Percentiles rank a stretch among this genome's conserved stretches.
Evolutionary conservation across 768 basidiomycete genomes (phyloP).

Genomic region (Filobasidium floriforme): DNA sequence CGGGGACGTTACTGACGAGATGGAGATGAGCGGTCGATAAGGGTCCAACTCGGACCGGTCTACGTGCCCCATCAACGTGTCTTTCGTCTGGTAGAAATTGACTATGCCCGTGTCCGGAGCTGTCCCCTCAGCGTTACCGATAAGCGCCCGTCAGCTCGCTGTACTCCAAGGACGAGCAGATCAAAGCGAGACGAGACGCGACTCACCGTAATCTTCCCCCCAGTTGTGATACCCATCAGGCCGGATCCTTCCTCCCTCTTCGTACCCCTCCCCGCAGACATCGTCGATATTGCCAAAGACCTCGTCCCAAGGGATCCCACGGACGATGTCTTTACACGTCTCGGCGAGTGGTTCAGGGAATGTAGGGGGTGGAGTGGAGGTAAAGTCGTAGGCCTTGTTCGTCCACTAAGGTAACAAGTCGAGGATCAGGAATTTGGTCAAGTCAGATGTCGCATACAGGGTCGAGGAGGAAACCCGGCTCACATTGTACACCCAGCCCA

Average conservation of each 20-base stretch:
- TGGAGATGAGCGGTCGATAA: constrained; percentile 82
- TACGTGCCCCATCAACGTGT: constrained; percentile 95
- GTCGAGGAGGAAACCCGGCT: constrained; percentile 15
- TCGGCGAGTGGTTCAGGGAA: constrained; percentile 56
- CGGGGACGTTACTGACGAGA: constrained; percentile 59
- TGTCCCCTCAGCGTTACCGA: constrained; percentile 39
- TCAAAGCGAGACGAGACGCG: neutral
- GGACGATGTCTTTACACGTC: constrained; percentile 60
- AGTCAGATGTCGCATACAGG: neutral
- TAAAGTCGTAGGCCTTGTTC: constrained; percentile 87
- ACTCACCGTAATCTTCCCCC: constrained; percentile 67
- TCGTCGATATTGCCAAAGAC: constrained; percentile 48
- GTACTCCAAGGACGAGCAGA: no score
- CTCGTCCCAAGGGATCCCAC: constrained; percentile 59
- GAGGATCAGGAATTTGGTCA: neutral
- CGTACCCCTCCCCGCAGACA: constrained; percentile 38
- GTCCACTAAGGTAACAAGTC: constrained; percentile 63
- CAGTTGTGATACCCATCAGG: constrained; percentile 63
- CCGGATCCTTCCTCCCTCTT: constrained; percentile 24
- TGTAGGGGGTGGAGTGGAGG: constrained; percentile 50
- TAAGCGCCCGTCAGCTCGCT: no score
- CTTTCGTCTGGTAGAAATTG: constrained; percentile 86
- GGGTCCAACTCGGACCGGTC: constrained; percentile 91
- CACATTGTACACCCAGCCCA: constrained; percentile 80
- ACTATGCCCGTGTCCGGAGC: constrained; percentile 95